These are phyloP conservation scores for Amanita exitialis DNA, from an alignment of 768 basidiomycete species.

Conservation along the genomic window DNA sequence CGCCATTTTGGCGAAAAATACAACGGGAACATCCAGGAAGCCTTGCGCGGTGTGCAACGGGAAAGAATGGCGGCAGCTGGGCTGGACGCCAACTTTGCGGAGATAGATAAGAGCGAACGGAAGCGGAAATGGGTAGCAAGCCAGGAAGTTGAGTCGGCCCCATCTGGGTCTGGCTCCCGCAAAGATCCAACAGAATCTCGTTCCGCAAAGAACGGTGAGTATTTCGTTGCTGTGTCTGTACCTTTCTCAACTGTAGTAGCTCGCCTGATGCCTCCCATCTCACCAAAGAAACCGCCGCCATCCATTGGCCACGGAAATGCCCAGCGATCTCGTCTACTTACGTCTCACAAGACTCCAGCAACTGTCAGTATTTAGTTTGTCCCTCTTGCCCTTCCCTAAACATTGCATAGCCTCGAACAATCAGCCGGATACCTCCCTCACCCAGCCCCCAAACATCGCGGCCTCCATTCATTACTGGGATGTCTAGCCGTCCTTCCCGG, in stretches of 20 bases:
- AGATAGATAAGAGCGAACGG: slow-evolving; percentile 56
- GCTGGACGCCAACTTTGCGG: slow-evolving; percentile 37
- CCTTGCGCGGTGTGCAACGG: slow-evolving; percentile 57
- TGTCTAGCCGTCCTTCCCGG: slow-evolving; percentile 26
- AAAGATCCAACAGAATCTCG: slow-evolving; percentile 28
- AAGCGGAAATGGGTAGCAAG: slow-evolving; percentile 74
- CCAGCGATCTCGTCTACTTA: slow-evolving; percentile 32
- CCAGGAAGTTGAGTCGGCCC: slow-evolving; percentile 40
- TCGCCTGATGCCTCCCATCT: slow-evolving; percentile 33
- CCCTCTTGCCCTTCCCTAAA: neutral
- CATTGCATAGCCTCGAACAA: slow-evolving; percentile 19
- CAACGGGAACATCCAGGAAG: slow-evolving; percentile 64
- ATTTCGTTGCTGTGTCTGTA: neutral
- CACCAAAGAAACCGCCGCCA: slow-evolving; percentile 43
- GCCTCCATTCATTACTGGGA: slow-evolving; percentile 31
- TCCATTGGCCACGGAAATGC: slow-evolving; percentile 45
- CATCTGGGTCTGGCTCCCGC: slow-evolving; percentile 19
- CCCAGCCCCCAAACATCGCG: slow-evolving; percentile 38
- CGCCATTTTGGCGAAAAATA: slow-evolving; percentile 74
- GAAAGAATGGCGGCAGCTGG: slow-evolving; percentile 45
- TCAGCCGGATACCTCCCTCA: slow-evolving; percentile 25
- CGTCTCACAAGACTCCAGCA: slow-evolving; percentile 32
- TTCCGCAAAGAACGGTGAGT: slow-evolving; percentile 51
- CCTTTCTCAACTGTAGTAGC: slow-evolving; percentile 9
- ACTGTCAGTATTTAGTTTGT: slow-evolving; percentile 18